Conservation (phyloP, 2,329 filamentous ascomycete genomes). For the Cordyceps militaris region DNA sequence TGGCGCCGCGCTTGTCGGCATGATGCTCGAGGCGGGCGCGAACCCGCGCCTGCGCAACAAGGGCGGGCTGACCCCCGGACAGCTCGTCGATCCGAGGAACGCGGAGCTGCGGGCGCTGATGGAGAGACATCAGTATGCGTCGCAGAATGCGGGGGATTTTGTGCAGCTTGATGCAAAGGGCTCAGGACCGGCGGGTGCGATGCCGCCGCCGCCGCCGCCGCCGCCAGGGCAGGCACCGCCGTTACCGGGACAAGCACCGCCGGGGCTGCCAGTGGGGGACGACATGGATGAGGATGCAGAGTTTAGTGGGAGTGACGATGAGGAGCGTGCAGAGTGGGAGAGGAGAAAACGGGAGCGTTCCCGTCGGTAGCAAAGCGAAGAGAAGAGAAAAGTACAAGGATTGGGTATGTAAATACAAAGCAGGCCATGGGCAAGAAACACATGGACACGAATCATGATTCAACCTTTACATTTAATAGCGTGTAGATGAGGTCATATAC, state of each 20-base stretch:
- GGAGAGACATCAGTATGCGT: constrained; percentile 62
- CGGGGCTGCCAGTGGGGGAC: constrained; percentile 31
- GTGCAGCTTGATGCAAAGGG: constrained; percentile 29
- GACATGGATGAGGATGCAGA: constrained; percentile 51
- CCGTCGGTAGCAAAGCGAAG: constrained; percentile 18
- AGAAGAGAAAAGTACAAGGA: neutral
- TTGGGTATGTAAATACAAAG: neutral
- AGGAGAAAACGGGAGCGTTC: constrained; percentile 38
- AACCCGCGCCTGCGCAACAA: constrained; percentile 57
- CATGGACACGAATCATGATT: constrained; percentile 3
- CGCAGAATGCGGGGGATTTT: constrained; percentile 52
- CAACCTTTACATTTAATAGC: neutral
- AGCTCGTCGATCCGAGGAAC: constrained; percentile 69
- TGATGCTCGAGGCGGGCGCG: constrained; percentile 74
- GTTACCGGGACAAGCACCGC: constrained; percentile 14
- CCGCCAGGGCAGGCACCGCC: constrained; percentile 17
- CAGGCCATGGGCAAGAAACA: neutral
- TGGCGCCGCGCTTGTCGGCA: constrained; percentile 61
- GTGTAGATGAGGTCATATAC: neutral
- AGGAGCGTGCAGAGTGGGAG: constrained; percentile 57
- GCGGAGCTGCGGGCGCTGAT: constrained; percentile 53
- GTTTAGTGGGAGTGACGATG: constrained; percentile 58
- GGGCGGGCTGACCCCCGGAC: constrained; percentile 61
- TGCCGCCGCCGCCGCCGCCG: constrained; percentile 11
- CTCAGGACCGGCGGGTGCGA: constrained; percentile 11